Conservation (phyloP, 441 rosid genomes). For the Aleurites moluccanus region DNA sequence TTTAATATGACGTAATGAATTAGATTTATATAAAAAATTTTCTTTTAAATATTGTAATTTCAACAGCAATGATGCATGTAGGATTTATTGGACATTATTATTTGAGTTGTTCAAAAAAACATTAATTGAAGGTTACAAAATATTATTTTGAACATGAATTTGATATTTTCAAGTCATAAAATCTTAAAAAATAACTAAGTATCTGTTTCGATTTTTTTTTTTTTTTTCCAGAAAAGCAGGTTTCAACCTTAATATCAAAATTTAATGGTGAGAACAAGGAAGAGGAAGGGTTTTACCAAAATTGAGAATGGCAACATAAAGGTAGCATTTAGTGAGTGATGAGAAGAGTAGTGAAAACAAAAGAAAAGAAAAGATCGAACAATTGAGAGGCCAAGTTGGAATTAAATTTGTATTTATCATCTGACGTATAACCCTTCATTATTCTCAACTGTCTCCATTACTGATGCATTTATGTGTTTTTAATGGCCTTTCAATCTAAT, state of each 20-base stretch:
- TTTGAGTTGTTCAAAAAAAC: too few species aligned
- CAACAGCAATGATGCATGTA: neutral
- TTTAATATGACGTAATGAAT: too few species aligned
- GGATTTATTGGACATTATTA: too few species aligned
- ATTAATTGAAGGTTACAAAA: too few species aligned
- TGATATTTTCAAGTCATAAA: too few species aligned
- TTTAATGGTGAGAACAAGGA: constrained; percentile 35
- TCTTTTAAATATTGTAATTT: neutral
- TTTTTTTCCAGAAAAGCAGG: too few species aligned
- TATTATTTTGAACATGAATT: too few species aligned
- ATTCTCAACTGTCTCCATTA: constrained; percentile 97
- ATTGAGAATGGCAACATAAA: constrained; percentile 43
- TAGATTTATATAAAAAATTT: too few species aligned
- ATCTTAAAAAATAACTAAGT: too few species aligned
- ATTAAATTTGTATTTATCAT: constrained; percentile 80
- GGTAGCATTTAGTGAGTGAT: constrained; percentile 49
- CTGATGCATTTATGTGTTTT: constrained; percentile 92
- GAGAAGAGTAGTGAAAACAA: constrained; percentile 37
- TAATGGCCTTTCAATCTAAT: constrained; percentile 70
- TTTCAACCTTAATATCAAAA: too few species aligned
- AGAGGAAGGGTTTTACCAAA: constrained; percentile 36
- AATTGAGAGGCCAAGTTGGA: constrained; percentile 36
- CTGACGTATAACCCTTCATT: constrained; percentile 80
- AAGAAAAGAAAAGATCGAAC: constrained; percentile 27
- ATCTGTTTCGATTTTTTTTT: too few species aligned